Conservation (phyloP, 352 stramenopile species). For the Phytophthora capsici region DNA sequence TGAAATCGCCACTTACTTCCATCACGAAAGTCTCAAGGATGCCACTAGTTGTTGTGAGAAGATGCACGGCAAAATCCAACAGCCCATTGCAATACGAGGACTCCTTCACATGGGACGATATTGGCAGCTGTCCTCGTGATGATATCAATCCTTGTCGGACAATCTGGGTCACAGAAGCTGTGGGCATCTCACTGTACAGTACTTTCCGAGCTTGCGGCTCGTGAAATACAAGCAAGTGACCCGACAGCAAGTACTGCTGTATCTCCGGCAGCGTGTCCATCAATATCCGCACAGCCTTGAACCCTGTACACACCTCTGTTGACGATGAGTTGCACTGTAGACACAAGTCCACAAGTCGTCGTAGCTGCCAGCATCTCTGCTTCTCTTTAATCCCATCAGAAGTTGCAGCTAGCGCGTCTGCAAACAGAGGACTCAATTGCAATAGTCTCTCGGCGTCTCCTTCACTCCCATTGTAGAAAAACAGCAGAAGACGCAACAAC, state of each 20-base stretch:
- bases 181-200: constrained; percentile 36
- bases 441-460: constrained; percentile 39
- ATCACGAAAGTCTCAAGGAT: constrained; percentile 41
- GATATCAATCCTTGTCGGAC: constrained; percentile 34
- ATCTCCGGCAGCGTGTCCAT: constrained; percentile 30
- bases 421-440: constrained; percentile 33
- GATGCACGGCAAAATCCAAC: constrained; percentile 32
- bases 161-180: constrained; percentile 36
- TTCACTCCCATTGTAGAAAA: constrained; percentile 40
- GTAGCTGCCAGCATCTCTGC: constrained; percentile 45
- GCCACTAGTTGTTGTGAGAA: constrained; percentile 23
- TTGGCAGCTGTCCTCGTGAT: constrained; percentile 21
- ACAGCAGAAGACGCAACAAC: constrained; percentile 53
- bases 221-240: constrained; percentile 21
- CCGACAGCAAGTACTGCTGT: constrained; percentile 42
- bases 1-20: constrained; percentile 25
- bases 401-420: constrained; percentile 29
- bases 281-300: constrained; percentile 28
- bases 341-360: constrained; percentile 53
- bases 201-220: constrained; percentile 14
- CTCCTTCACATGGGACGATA: constrained; percentile 20
- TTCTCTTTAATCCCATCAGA: constrained; percentile 28
- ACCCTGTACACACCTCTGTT: constrained; percentile 7
- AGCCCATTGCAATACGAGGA: constrained; percentile 37
- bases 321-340: constrained; percentile 39